A percentile compares a stretch with the other conserved stretches of the same genome.
These are phyloP conservation scores for Yarrowia osloensis DNA, from an alignment of 805 yeast genomes.

Conservation along the genomic window DNA sequence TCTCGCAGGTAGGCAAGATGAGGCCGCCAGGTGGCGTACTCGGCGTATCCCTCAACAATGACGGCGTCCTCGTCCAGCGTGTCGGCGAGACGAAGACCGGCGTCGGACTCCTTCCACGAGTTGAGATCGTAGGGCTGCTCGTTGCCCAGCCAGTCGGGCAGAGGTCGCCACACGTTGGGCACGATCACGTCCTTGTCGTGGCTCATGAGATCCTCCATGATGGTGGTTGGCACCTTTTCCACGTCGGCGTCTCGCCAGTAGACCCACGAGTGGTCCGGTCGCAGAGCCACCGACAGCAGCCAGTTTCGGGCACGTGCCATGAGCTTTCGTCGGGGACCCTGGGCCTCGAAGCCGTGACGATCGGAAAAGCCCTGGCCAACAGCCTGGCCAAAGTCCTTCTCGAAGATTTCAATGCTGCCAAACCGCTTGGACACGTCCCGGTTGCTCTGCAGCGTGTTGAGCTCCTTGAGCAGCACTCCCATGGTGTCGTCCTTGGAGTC, in stretches of 20 bases:
- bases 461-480: constrained; percentile 59
- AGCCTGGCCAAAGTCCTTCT: constrained; percentile 90
- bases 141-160: constrained; percentile 85
- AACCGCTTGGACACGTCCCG: constrained; percentile 63
- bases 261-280: constrained; percentile 95
- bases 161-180: constrained; percentile 97
- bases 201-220: constrained; percentile 90
- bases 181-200: constrained; percentile 91
- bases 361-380: constrained; percentile 94
- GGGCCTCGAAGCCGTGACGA: constrained; percentile 95
- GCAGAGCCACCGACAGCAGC: constrained; percentile 83
- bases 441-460: constrained; percentile 65
- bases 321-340: constrained; percentile 91
- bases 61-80: constrained; percentile 88
- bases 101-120: constrained; percentile 90
- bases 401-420: constrained; percentile 83
- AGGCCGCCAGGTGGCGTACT: constrained; percentile 97
- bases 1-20: constrained; percentile 93
- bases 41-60: constrained; percentile 96
- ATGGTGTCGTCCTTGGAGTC: constrained; percentile 89
- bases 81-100: constrained; percentile 53
- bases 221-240: constrained; percentile 84
- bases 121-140: constrained; percentile 96
- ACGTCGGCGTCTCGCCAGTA: constrained; percentile 99
- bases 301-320: constrained; percentile 98